Percentiles rank a stretch among this genome's conserved stretches.
phyloP scores from a whole-genome alignment of 208 protist species.

The Acanthamoeba culbertsoni region DNA sequence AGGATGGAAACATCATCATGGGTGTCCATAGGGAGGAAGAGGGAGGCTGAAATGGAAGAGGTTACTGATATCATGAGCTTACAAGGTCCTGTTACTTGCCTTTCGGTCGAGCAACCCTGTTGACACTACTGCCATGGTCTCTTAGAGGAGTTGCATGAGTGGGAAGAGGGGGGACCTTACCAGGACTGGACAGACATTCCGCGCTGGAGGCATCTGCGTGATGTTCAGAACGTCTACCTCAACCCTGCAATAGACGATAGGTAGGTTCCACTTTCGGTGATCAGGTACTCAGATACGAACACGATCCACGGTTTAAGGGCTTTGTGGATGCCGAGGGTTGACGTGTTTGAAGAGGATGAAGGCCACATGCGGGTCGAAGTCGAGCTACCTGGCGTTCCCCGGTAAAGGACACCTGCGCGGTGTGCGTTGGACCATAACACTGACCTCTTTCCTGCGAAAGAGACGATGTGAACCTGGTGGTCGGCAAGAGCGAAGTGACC shows the following conservation, averaged over 20 bases:
- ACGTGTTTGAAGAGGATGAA: background rate
- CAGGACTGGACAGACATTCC: conserved; percentile 6
- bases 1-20: too few relatives aligned
- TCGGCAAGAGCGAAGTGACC: background rate
- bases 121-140: too few relatives aligned
- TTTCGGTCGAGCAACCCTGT: too few relatives aligned
- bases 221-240: background rate
- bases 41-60: too few relatives aligned
- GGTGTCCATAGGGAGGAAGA: too few relatives aligned
- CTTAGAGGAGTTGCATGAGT: too few relatives aligned
- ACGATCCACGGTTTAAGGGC: background rate
- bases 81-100: too few relatives aligned
- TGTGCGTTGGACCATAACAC: background rate
- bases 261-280: too few relatives aligned
- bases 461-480: background rate
- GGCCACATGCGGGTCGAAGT: background rate
- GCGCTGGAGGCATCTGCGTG: background rate
- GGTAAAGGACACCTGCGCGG: background rate
- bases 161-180: background rate
- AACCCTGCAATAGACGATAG: background rate
- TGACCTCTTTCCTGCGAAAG: background rate
- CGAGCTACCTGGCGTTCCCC: background rate
- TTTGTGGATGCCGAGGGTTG: background rate
- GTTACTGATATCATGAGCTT: too few relatives aligned
- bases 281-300: too few relatives aligned